phyloP scores from a whole-genome alignment of 2,329 filamentous ascomycete species.

The Neophaeococcomyces aloes region DNA sequence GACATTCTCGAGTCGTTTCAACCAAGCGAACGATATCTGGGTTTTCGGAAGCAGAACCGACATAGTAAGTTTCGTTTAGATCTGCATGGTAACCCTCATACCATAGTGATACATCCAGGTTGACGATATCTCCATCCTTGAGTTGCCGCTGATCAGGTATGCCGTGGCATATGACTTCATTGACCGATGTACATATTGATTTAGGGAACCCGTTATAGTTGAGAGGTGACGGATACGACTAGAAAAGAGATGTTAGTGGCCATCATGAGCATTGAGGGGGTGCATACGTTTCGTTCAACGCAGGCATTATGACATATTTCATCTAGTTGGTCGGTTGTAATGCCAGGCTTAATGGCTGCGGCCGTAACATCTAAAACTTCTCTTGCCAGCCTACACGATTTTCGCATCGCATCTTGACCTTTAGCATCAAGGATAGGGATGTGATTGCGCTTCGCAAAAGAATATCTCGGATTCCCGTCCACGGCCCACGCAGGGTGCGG shows the following conservation, averaged over 20 bases:
- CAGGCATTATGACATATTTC: conserved; percentile 92
- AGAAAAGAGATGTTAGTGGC: conserved; percentile 2
- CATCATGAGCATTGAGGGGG: neutral
- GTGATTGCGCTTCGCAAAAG: conserved; percentile 62
- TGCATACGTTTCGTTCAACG: conserved; percentile 74
- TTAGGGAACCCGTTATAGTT: conserved; percentile 97
- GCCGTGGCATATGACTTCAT: conserved; percentile 97
- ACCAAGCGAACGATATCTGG: conserved; percentile 82
- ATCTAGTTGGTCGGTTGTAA: conserved; percentile 92
- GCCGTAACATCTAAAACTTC: conserved; percentile 92
- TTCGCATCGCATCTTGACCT: conserved; percentile 81
- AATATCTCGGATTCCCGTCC: conserved; percentile 65
- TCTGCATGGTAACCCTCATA: conserved; percentile 93
- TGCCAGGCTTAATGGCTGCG: conserved; percentile 70
- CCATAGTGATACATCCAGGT: conserved; percentile 91
- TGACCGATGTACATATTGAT: conserved; percentile 90
- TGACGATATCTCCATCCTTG: conserved; percentile 88
- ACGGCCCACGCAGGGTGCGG: conserved; percentile 76
- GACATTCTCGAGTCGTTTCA: conserved; percentile 76
- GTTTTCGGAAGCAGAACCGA: conserved; percentile 74
- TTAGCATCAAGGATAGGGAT: conserved; percentile 71
- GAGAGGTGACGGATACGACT: conserved; percentile 90
- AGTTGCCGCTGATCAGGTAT: conserved; percentile 86
- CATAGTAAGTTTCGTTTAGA: conserved; percentile 97
- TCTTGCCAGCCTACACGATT: conserved; percentile 73